phyloP scores from a whole-genome alignment of 163 green algal genomes.

The Scenedesmus sp. region DNA sequence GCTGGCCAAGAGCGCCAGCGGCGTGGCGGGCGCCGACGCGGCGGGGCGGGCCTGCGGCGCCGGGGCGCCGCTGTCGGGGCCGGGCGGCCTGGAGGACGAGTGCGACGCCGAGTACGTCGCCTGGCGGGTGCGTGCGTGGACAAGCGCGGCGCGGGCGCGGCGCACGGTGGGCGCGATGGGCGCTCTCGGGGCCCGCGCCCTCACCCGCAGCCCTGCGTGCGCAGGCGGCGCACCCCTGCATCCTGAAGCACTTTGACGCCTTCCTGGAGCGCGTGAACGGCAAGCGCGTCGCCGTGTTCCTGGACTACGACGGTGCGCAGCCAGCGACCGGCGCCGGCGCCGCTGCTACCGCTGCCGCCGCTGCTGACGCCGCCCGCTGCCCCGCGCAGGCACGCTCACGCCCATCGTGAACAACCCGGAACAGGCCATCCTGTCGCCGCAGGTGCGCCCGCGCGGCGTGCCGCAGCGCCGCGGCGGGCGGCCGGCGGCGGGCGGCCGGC shows the following conservation, averaged over 20 bases:
- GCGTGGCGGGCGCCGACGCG: too few species aligned
- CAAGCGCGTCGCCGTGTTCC: slow-evolving; percentile 87
- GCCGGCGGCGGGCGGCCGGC: too few species aligned
- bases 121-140: slow-evolving; percentile 12
- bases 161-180: neutral
- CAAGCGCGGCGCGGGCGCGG: neutral
- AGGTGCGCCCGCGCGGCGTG: slow-evolving; percentile 59
- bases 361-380: neutral
- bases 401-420: slow-evolving; percentile 97
- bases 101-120: slow-evolving; percentile 1
- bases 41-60: too few species aligned
- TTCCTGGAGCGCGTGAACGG: slow-evolving; percentile 58
- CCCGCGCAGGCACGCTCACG: slow-evolving; percentile 85
- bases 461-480: too few species aligned
- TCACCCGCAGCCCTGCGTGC: neutral
- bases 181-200: neutral
- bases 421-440: slow-evolving; percentile 83
- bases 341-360: neutral
- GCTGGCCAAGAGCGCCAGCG: slow-evolving; percentile 11
- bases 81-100: too few species aligned
- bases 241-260: slow-evolving; percentile 67
- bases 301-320: slow-evolving; percentile 94
- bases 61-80: too few species aligned
- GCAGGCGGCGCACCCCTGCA: slow-evolving; percentile 58
- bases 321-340: neutral